Evolutionary conservation across 2,329 filamentous ascomycete genomes (phyloP), one percentile per base, ranked within the genome.

Genomic region (Fusarium verrucosum): DNA sequence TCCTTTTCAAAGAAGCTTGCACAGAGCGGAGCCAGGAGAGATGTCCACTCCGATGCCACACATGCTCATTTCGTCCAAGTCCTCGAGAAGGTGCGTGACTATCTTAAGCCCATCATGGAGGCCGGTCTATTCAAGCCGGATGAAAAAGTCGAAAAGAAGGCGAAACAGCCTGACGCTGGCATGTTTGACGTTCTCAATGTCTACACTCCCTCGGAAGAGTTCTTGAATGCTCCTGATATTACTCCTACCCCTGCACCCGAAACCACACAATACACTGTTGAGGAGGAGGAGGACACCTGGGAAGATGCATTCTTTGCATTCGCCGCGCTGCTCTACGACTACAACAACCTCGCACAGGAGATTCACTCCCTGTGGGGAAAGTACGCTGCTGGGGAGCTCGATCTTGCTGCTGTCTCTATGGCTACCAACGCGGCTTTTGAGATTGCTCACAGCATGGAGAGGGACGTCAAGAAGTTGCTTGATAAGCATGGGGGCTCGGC

Each of bases 401-500:
- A 71, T 22, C 65, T 70, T 19, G 66, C 66, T 6, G 62, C 62
- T n/a, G 64, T 46, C 2, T 32, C 65, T 7, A 16, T 71, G 1
- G 65, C 69, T 10, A 70, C 65, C 4, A 71, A 71, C 35, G 41
- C 45, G 7, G 57, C 65, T 1, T 69, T 71, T 25, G 69, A 65
- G 19, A 8, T 70, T 10, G 66, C 66, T 5, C 62, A 55, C 10
- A 60, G 50, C 44, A 65, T 71, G 59, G 66, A 70, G 16, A 82
- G 85, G 65, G 80, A 86, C 36, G 83, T 84, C 51, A 77, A 81
- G 64, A 78, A 75, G 4, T 2, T 69, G 1, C 6, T 68, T 2
- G 50, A 52, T 4, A 53, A 58, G 19, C 23, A 47, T 1, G 49
- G 40, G 4, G 56, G 68, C 2, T 38, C 26, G 23, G 4, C 6